Percentiles rank a stretch among this genome's conserved stretches.
These are phyloP conservation scores for Neopestalotiopsis sp. DNA, from an alignment of 2,329 filamentous ascomycete species.

Conservation along the genomic window DNA sequence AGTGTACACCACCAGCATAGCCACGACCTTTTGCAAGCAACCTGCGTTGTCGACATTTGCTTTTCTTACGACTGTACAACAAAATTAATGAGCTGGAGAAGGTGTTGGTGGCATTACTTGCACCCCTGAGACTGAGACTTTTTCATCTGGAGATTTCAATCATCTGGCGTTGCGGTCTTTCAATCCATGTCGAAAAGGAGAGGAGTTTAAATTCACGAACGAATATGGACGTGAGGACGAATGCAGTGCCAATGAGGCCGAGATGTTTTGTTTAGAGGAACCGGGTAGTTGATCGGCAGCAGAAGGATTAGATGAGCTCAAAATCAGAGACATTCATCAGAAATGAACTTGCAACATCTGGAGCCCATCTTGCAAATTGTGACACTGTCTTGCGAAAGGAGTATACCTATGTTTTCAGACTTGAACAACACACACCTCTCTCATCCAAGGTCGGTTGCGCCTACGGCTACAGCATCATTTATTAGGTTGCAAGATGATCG, in stretches of 20 bases:
- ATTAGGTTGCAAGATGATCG: too few species aligned
- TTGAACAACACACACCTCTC: too few species aligned
- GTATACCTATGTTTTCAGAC: too few species aligned
- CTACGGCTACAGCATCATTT: too few species aligned
- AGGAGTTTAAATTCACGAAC: neutral
- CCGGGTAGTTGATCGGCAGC: neutral
- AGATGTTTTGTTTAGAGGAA: neutral
- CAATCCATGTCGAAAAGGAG: neutral
- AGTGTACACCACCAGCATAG: slow-evolving; percentile 4
- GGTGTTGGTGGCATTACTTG: slow-evolving; percentile 8
- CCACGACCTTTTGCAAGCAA: neutral
- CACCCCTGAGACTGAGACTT: neutral
- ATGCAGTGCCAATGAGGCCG: neutral
- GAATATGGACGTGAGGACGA: neutral
- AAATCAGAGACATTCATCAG: neutral
- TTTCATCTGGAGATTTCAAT: neutral
- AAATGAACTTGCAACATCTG: neutral
- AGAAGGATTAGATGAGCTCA: neutral
- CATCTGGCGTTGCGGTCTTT: slow-evolving; percentile 4
- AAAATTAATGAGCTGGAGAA: slow-evolving; percentile 8
- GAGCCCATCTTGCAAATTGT: too few species aligned
- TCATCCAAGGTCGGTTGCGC: too few species aligned
- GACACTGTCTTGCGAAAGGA: too few species aligned
- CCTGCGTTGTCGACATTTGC: neutral
- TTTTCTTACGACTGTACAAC: slow-evolving; percentile 13